phyloP scores from a whole-genome alignment of 306 rosid genomes.

The Rosa chinensis region DNA sequence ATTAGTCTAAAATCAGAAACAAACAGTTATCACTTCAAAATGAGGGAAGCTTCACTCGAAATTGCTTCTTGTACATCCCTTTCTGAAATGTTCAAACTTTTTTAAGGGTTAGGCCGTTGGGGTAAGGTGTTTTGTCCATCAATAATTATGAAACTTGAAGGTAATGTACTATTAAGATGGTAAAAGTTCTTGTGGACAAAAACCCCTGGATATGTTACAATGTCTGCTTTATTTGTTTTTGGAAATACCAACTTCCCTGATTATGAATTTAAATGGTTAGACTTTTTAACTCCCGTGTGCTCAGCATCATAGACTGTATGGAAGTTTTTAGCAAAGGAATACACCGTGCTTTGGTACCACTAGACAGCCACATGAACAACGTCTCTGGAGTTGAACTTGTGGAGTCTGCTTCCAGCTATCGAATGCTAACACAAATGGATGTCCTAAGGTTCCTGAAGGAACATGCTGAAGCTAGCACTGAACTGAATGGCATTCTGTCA shows the following conservation, averaged over 20 bases:
- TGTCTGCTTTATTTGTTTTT: background rate
- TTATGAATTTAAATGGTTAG: background rate
- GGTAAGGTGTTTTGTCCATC: background rate
- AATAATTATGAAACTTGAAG: background rate
- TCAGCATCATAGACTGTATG: constrained; percentile 80
- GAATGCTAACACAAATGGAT: constrained; percentile 85
- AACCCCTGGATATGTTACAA: background rate
- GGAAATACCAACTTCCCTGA: background rate
- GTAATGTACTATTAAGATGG: background rate
- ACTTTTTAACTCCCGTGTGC: background rate
- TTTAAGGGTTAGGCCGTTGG: background rate
- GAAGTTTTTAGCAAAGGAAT: constrained; percentile 93
- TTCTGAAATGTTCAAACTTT: background rate
- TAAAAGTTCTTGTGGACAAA: background rate
- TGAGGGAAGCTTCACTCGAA: no score
- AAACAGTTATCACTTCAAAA: background rate
- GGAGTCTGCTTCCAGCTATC: constrained; percentile 66
- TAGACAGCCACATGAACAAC: constrained; percentile 52
- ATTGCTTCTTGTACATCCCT: background rate
- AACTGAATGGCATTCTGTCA: constrained; percentile 32
- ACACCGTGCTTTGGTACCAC: constrained; percentile 75
- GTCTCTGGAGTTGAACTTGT: constrained; percentile 62
- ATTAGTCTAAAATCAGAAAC: background rate
- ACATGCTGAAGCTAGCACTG: constrained; percentile 9
- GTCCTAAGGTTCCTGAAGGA: constrained; percentile 57